Percentiles rank a stretch among this genome's conserved stretches.
These are phyloP conservation scores for Dacryopinax spathularia DNA, from an alignment of 768 basidiomycete genomes.

Conservation along the genomic window DNA sequence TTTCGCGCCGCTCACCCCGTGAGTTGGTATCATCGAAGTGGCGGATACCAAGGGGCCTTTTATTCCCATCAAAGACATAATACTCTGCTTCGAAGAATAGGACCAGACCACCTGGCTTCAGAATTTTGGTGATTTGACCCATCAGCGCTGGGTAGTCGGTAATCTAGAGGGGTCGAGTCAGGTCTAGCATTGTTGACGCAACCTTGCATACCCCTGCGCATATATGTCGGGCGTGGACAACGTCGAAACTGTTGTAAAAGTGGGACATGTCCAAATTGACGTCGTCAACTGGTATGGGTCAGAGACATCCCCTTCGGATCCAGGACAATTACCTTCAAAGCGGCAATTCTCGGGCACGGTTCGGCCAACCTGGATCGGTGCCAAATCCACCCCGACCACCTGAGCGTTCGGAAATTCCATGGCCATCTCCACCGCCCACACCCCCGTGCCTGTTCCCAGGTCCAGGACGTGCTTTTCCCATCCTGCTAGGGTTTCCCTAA, in stretches of 20 bases:
- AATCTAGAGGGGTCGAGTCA: slow-evolving; percentile 33
- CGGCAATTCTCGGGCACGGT: slow-evolving; percentile 10
- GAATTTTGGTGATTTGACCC: slow-evolving; percentile 48
- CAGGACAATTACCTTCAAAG: background rate
- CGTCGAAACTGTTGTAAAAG: slow-evolving; percentile 7
- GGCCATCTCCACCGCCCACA: slow-evolving; percentile 68
- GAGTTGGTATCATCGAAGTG: background rate
- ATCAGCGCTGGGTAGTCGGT: slow-evolving; percentile 50
- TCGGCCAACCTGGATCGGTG: slow-evolving; percentile 50
- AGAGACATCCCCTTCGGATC: background rate
- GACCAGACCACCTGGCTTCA: slow-evolving; percentile 57
- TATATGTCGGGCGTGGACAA: slow-evolving; percentile 6
- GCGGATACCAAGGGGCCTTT: slow-evolving; percentile 18
- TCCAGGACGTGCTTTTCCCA: slow-evolving; percentile 37
- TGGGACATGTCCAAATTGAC: slow-evolving; percentile 5
- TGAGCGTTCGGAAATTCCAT: slow-evolving; percentile 44
- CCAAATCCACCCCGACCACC: slow-evolving; percentile 64
- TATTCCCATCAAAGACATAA: slow-evolving; percentile 40
- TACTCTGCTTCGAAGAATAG: slow-evolving; percentile 59
- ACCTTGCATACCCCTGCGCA: slow-evolving; percentile 22
- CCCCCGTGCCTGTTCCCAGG: slow-evolving; percentile 52
- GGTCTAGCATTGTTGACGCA: slow-evolving; percentile 6
- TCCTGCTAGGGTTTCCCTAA: slow-evolving; percentile 37
- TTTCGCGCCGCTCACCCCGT: background rate
- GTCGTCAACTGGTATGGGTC: slow-evolving; percentile 1